These are phyloP conservation scores for Ogataea pignaliae DNA, from an alignment of 805 yeast genomes.

Conservation along the genomic window DNA sequence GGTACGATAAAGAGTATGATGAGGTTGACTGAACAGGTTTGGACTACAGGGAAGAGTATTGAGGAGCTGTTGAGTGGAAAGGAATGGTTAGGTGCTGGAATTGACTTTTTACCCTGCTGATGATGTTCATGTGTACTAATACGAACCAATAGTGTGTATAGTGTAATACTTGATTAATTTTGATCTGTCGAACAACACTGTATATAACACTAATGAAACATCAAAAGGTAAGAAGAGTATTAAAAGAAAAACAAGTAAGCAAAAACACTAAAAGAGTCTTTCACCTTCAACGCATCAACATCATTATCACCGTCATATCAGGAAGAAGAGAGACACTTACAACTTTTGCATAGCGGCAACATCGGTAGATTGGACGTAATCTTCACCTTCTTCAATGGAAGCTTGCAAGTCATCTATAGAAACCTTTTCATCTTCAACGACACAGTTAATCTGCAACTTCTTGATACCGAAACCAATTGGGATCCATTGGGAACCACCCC, in stretches of 20 bases:
- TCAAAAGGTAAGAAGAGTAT: no score
- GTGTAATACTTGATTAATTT: no score
- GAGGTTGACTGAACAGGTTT: constrained; percentile 39
- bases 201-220: no score
- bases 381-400: constrained; percentile 85
- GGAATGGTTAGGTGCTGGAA: constrained; percentile 47
- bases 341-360: constrained; percentile 97
- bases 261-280: background rate
- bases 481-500: constrained; percentile 98
- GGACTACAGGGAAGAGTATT: constrained; percentile 40
- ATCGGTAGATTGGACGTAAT: constrained; percentile 98
- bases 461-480: constrained; percentile 99
- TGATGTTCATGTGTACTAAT: no score
- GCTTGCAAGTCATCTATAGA: constrained; percentile 86
- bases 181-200: no score
- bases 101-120: constrained; percentile 43
- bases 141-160: no score
- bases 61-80: constrained; percentile 39
- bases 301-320: no score
- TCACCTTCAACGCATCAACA: no score
- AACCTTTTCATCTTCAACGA: constrained; percentile 95
- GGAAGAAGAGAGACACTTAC: constrained; percentile 37
- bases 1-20: constrained; percentile 45
- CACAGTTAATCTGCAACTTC: constrained; percentile 98
- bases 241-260: background rate